These are phyloP conservation scores for Arthrobotrys sinensis DNA, from an alignment of 2,329 filamentous ascomycete genomes.

Conservation along the genomic window DNA sequence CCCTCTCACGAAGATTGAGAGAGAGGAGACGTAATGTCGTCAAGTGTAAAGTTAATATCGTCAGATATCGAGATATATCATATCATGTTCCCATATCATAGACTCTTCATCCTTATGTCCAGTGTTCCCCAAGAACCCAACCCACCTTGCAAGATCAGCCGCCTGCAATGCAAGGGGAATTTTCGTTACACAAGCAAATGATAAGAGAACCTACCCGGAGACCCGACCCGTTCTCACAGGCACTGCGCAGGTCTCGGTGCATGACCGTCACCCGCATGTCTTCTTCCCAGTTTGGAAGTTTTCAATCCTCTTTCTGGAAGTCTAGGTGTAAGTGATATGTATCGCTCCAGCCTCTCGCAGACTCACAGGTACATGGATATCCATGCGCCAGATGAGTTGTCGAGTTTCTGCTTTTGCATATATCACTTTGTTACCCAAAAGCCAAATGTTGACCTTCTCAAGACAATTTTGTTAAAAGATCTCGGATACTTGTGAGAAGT, in stretches of 20 bases:
- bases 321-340: constrained; percentile 5
- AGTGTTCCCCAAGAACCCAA: constrained; percentile 1
- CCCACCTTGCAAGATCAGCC: constrained; percentile 15
- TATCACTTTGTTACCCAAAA: background rate
- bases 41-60: background rate
- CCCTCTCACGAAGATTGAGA: background rate
- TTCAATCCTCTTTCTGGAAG: constrained; percentile 18
- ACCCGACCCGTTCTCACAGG: constrained; percentile 36
- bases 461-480: constrained; percentile 12
- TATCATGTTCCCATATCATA: background rate
- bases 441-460: constrained; percentile 20
- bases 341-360: background rate
- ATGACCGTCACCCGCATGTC: constrained; percentile 18
- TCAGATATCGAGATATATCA: constrained; percentile 7
- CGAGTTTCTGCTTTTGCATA: constrained; percentile 5
- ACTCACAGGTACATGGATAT: background rate
- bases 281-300: constrained; percentile 24
- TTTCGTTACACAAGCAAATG: constrained; percentile 41
- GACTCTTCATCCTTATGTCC: constrained; percentile 2
- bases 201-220: constrained; percentile 43
- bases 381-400: constrained; percentile 26
- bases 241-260: constrained; percentile 28
- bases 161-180: constrained; percentile 40
- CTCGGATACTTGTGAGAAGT: background rate
- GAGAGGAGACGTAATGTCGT: background rate